These are phyloP conservation scores for Leishmania gerbilli DNA, from an alignment of 208 protist species.

Conservation along the genomic window DNA sequence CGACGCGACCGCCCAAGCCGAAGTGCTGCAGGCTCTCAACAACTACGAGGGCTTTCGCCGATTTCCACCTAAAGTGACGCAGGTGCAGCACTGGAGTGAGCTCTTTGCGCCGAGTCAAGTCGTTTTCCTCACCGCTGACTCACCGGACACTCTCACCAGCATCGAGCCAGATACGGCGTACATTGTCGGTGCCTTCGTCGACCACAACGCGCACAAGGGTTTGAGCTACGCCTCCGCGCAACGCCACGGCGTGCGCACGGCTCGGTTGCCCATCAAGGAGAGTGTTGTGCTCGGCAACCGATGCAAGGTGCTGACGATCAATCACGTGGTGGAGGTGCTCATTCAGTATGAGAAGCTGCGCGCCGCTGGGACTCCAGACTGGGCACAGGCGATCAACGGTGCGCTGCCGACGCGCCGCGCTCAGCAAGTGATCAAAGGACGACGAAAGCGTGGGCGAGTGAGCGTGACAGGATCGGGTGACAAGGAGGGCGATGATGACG, in stretches of 20 bases:
- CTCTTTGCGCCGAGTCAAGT: constrained; percentile 48
- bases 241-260: constrained; percentile 69
- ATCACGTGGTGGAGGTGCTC: constrained; percentile 85
- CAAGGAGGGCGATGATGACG: neutral
- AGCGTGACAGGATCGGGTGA: neutral
- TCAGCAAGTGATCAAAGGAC: constrained; percentile 39
- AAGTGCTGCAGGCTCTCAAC: constrained; percentile 37
- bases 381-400: constrained; percentile 60
- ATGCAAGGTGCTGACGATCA: constrained; percentile 91
- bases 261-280: constrained; percentile 80
- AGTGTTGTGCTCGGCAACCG: constrained; percentile 81
- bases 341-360: constrained; percentile 44
- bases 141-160: constrained; percentile 54
- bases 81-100: constrained; percentile 66
- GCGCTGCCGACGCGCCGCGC: constrained; percentile 73
- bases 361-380: constrained; percentile 38
- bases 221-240: constrained; percentile 58
- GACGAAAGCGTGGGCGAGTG: constrained; percentile 31
- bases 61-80: constrained; percentile 46
- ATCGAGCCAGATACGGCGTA: constrained; percentile 70
- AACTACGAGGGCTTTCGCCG: constrained; percentile 74
- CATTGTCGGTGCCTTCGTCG: constrained; percentile 89
- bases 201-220: constrained; percentile 87
- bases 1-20: constrained; percentile 35
- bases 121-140: constrained; percentile 83